Conservation (phyloP, 192 early-diverging fungal genomes). For the Haplosporangium gracile region DNA sequence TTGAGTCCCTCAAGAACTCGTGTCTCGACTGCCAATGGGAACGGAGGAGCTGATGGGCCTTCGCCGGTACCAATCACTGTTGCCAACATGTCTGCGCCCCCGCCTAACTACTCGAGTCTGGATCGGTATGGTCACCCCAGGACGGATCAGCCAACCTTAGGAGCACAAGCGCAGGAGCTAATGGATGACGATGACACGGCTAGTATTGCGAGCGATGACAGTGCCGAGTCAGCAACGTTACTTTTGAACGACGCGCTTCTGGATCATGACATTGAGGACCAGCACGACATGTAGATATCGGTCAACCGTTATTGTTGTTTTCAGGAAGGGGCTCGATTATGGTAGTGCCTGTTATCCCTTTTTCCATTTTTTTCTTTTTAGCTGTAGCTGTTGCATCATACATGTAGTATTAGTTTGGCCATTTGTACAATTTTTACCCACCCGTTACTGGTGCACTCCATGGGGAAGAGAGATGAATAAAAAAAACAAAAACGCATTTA, state of each 20-base stretch:
- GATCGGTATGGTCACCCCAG: conserved; percentile 13
- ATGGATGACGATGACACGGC: conserved; percentile 11
- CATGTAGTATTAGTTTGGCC: too few species aligned
- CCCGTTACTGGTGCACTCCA: too few species aligned
- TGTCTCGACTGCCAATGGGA: conserved; percentile 21
- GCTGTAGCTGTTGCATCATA: too few species aligned
- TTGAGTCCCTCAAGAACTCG: conserved; percentile 42
- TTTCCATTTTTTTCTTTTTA: not conserved
- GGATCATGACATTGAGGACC: not conserved
- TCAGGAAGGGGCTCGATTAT: not conserved
- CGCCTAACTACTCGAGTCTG: conserved; percentile 38
- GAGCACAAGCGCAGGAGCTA: not conserved
- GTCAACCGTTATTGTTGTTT: not conserved
- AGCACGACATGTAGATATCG: not conserved
- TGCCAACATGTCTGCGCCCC: conserved; percentile 38
- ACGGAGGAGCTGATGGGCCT: not conserved
- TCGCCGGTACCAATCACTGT: conserved; percentile 16
- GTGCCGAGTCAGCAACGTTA: conserved; percentile 22
- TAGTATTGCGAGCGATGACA: conserved; percentile 20
- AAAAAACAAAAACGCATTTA: too few species aligned
- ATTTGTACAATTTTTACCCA: too few species aligned
- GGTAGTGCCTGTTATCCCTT: not conserved
- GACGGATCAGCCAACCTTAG: not conserved
- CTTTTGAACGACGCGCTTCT: conserved; percentile 15
- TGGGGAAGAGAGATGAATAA: too few species aligned